These are phyloP conservation scores for Aspergillus udagawae DNA, from an alignment of 2,329 filamentous ascomycete genomes.

Conservation along the genomic window DNA sequence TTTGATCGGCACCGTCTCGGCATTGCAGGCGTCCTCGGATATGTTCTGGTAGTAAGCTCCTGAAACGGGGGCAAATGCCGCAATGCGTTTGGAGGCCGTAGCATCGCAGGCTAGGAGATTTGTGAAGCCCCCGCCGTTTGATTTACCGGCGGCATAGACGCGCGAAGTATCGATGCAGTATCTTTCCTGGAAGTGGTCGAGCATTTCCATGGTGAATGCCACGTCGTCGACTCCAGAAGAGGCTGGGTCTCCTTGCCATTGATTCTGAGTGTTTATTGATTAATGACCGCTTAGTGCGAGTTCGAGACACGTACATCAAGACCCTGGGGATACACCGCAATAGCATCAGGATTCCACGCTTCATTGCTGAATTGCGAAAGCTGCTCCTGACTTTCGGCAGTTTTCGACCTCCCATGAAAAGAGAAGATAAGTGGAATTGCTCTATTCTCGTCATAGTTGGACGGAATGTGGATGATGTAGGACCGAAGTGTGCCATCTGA, in stretches of 20 bases:
- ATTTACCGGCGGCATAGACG: slow-evolving; percentile 50
- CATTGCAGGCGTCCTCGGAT: slow-evolving; percentile 14
- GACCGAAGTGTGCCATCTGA: slow-evolving; percentile 17
- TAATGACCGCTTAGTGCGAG: not conserved
- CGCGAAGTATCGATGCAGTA: slow-evolving; percentile 46
- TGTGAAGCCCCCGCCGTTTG: slow-evolving; percentile 52
- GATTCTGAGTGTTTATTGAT: slow-evolving; percentile 10
- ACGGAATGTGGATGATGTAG: slow-evolving; percentile 23
- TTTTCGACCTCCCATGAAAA: slow-evolving; percentile 44
- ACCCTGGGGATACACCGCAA: slow-evolving; percentile 46
- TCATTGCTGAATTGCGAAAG: slow-evolving; percentile 46
- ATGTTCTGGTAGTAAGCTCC: slow-evolving; percentile 42
- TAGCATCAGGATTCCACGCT: slow-evolving; percentile 41
- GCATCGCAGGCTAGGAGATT: slow-evolving; percentile 47
- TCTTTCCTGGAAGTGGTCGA: slow-evolving; percentile 34
- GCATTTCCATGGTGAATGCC: slow-evolving; percentile 43
- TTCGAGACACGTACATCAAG: slow-evolving; percentile 21
- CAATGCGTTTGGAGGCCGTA: slow-evolving; percentile 40
- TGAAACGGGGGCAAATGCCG: slow-evolving; percentile 49
- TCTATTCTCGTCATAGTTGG: slow-evolving; percentile 32
- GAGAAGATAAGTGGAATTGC: slow-evolving; percentile 45
- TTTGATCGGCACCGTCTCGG: slow-evolving; percentile 11
- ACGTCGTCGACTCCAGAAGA: slow-evolving; percentile 41
- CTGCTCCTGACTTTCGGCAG: slow-evolving; percentile 35
- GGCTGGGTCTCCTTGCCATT: slow-evolving; percentile 44